Evolutionary conservation across 805 yeast genomes (phyloP), one percentile per base, ranked within the genome.

Genomic region (Schwanniomyces vanrijiae): DNA sequence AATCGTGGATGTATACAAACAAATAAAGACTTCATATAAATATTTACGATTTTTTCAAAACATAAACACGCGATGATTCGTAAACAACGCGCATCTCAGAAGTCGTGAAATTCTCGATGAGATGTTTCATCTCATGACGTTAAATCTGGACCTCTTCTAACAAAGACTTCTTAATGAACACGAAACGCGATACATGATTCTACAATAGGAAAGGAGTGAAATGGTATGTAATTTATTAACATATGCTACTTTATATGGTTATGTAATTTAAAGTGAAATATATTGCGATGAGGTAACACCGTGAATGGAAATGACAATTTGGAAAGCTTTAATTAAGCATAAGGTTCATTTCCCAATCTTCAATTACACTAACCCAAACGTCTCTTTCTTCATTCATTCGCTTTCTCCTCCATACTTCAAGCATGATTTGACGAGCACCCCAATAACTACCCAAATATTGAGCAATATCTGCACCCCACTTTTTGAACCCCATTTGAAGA

Each of bases 341-440:
- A 44, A 89, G 76, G 55, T 88, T 87, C 79, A 88, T 85, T 57
- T 86, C 89, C 95, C 95, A 87, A 50, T 89, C 95, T 40, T 78
- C 77, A 40, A 87, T 78, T 14, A 89, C 91, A 45, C 86, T 80
- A 47, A 84, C 81, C 96, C 96, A 89, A 55, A 82, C 81, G 53
- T 81, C 87, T 46, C 80, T 71, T 21, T 71, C 69, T 48, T 79
- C 84, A 31, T 79, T 78, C 53, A 75, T 77, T 43, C 81, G 73
- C 55, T 88, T 80, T 38, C 96, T 71, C 49, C 90, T 66, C 94
- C 95, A 88, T 8, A 88, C 92, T 61, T 89, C 96, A 49, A 83
- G 71, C 87, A 88, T 85, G 43, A 89, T 87, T 59, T 86, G 90
- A 46, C 92, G 69, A 0, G 92, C 90, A 11, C 90, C 90, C 88